Base-by-base conservation (phyloP, 2,329 filamentous ascomycete species). In the Sporothrix curviconia region DNA sequence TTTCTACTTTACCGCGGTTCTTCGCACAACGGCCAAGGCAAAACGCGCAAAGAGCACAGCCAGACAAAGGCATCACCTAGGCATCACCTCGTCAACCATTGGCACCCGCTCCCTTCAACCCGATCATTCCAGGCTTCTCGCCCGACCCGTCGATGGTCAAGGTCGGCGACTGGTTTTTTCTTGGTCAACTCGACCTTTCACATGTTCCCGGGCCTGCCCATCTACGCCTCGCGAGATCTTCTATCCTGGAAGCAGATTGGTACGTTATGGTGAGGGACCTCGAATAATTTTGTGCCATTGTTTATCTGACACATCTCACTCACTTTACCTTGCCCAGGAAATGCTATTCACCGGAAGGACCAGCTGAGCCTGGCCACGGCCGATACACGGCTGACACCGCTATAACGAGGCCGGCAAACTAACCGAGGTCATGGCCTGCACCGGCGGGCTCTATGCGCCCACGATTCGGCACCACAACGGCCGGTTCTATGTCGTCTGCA, bases 381-480 rank as follows among this genome's bases (percentile, higher is more conserved):
- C 46, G 46, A 49, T 30, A 49, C 46, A 34, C 46, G 28, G 46
- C 46, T 49, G n/a, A 49, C 28, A 11, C 46, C 30, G 17, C 12
- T 49, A 30, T 49, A 34, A 36, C 17, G 22, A 34, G 24, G 19
- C n/a, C 15, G 39, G 9, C 39, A 9, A 42, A 15, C 9, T 36
- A 11, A 34, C 30, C 11, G 46, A 36, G 30, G 44, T 17, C 54
- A 54, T 34, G 72, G 81, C 61, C 79, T 80, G 0, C 79, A 82
- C 64, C 79, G 78, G 80, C 25, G 70, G 46, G 34, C 46, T 85
- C 14, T 85, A 82, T 80, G 82, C 82, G 1, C 83, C 83, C 0
- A 85, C 82, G 62, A 72, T 86, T 17, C 80, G 76, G 0, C 79
- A 85, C 60, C 81, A 84, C 58, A 80, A 79, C 36, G 72, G 77